These are phyloP conservation scores for Lachnellula cervina DNA, from an alignment of 2,329 filamentous ascomycete genomes.

Conservation along the genomic window DNA sequence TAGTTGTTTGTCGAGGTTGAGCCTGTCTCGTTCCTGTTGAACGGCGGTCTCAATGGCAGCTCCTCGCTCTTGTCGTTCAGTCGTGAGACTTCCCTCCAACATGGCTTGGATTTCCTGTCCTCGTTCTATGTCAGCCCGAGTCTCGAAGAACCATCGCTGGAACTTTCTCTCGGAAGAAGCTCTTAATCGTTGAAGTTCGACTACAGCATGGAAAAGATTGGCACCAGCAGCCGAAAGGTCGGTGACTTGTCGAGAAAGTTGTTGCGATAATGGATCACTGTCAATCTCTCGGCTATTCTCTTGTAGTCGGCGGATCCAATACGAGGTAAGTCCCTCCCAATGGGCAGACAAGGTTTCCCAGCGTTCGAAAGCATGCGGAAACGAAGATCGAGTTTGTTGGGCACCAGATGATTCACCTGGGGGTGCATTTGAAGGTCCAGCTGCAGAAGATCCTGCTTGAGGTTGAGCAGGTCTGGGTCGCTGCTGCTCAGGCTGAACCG, in stretches of 20 bases:
- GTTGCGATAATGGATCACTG: constrained; percentile 75
- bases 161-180: constrained; percentile 97
- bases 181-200: constrained; percentile 87
- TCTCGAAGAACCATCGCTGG: constrained; percentile 98
- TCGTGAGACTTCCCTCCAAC: constrained; percentile 68
- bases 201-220: constrained; percentile 95
- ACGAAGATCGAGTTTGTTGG: constrained; percentile 55
- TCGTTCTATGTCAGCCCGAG: constrained; percentile 79
- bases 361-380: constrained; percentile 94
- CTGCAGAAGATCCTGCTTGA: constrained; percentile 6
- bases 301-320: constrained; percentile 92
- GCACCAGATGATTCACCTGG: constrained; percentile 18
- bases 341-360: constrained; percentile 97
- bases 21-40: constrained; percentile 63
- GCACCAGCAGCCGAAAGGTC: constrained; percentile 96
- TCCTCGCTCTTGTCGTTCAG: constrained; percentile 65
- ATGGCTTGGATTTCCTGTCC: constrained; percentile 76
- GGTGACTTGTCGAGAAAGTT: constrained; percentile 89
- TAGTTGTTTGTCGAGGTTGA: constrained; percentile 70
- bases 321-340: constrained; percentile 95
- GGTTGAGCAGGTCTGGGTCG: constrained; percentile 12
- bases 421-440: constrained; percentile 6
- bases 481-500: constrained; percentile 11
- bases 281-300: constrained; percentile 83
- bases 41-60: constrained; percentile 64